Percentiles rank a stretch among this genome's conserved stretches.
These are phyloP conservation scores for Triadica sebifera DNA, from an alignment of 345 rosid species.

Conservation along the genomic window DNA sequence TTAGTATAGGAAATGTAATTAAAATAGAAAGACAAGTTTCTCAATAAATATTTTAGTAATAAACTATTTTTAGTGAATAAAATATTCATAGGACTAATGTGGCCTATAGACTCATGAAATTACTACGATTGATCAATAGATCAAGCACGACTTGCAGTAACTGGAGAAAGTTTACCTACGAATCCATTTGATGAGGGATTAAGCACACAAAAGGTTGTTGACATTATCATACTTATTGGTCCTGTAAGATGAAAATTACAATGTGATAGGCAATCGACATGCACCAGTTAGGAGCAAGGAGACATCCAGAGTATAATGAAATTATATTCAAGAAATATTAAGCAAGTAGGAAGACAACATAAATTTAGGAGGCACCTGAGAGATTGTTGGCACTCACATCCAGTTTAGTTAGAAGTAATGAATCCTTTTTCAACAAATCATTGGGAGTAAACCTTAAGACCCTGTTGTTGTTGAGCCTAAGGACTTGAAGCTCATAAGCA, in stretches of 20 bases:
- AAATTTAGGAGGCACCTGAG: conserved; percentile 52
- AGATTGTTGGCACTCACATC: conserved; percentile 95
- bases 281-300: background rate
- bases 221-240: conserved; percentile 66
- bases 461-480: conserved; percentile 80
- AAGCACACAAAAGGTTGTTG: conserved; percentile 68
- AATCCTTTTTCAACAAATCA: conserved; percentile 83
- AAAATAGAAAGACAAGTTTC: too few species aligned
- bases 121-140: conserved; percentile 82
- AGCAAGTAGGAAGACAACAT: conserved; percentile 9
- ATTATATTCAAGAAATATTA: background rate
- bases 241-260: conserved; percentile 52
- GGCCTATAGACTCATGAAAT: too few species aligned
- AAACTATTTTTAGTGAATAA: too few species aligned
- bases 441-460: conserved; percentile 83
- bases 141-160: conserved; percentile 81
- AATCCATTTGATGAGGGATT: conserved; percentile 80
- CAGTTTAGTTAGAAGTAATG: conserved; percentile 64
- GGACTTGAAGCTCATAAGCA: conserved; percentile 87
- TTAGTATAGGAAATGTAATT: too few species aligned
- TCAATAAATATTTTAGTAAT: too few species aligned
- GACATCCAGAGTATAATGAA: background rate
- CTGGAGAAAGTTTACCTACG: conserved; percentile 75
- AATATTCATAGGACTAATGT: too few species aligned
- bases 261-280: conserved; percentile 9